Evolutionary conservation across 2,329 filamentous ascomycete genomes (phyloP).

Genomic region (Colletotrichum zoysiae): DNA sequence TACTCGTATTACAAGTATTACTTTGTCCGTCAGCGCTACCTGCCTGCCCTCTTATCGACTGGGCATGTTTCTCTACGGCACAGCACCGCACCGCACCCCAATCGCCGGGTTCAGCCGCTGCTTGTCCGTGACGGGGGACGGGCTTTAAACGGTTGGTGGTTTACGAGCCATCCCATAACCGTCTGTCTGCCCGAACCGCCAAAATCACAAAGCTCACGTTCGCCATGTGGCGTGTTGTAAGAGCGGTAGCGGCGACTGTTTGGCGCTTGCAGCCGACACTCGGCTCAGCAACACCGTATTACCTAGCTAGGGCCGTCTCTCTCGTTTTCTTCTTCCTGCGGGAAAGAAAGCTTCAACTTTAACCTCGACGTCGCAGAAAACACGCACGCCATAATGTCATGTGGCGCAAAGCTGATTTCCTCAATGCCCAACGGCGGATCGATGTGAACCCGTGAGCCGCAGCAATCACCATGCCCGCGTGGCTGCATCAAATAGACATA

Average conservation of each 20-base stretch:
- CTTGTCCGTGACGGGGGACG: neutral
- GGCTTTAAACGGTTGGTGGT: neutral
- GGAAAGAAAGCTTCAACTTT: neutral
- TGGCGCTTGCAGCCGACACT: neutral
- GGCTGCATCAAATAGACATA: slow-evolving; percentile 1
- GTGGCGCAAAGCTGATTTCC: neutral
- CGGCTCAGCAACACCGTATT: neutral
- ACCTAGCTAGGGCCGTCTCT: slow-evolving; percentile 1
- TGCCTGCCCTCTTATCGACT: slow-evolving; percentile 27
- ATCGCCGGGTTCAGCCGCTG: neutral
- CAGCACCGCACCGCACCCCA: slow-evolving; percentile 1
- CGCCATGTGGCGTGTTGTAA: neutral
- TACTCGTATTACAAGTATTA: neutral
- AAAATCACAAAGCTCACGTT: neutral
- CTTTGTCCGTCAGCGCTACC: neutral
- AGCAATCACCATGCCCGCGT: neutral
- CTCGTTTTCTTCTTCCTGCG: slow-evolving; percentile 1
- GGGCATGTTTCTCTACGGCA: slow-evolving; percentile 13
- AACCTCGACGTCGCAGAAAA: neutral
- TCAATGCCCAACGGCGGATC: slow-evolving; percentile 9
- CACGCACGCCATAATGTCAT: too few relatives aligned
- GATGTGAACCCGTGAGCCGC: neutral
- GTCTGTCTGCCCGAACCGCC: neutral
- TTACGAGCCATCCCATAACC: neutral
- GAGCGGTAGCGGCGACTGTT: neutral